These are phyloP conservation scores for Marasmius fiardii DNA, from an alignment of 1,284 basidiomycete species.

Conservation along the genomic window DNA sequence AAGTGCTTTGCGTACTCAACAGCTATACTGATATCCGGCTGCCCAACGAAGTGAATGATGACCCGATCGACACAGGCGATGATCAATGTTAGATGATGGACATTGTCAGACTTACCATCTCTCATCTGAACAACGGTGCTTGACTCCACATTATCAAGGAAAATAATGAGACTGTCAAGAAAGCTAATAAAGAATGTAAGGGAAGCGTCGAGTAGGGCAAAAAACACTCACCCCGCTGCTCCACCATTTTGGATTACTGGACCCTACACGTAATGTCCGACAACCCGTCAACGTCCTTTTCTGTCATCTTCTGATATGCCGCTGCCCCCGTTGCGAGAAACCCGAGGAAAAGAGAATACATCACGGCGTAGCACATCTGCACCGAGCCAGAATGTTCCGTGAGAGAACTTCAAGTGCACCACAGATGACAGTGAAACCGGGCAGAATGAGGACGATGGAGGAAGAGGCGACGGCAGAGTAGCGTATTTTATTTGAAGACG, in stretches of 20 bases:
- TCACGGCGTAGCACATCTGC: constrained; percentile 78
- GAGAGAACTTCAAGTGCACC: constrained; percentile 82
- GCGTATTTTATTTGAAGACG: constrained; percentile 73
- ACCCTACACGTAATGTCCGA: constrained; percentile 58
- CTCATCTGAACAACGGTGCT: constrained; percentile 68
- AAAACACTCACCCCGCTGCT: constrained; percentile 49
- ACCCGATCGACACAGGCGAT: constrained; percentile 80
- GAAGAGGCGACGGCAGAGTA: constrained; percentile 84
- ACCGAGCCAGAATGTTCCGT: constrained; percentile 85
- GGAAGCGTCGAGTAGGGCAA: constrained; percentile 44
- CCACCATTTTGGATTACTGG: constrained; percentile 56
- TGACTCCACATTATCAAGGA: constrained; percentile 78
- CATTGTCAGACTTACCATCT: constrained; percentile 47
- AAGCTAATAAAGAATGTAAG: constrained; percentile 39
- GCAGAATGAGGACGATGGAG: constrained; percentile 86
- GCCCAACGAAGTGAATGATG: constrained; percentile 72
- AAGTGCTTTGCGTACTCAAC: constrained; percentile 43
- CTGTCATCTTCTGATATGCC: constrained; percentile 57
- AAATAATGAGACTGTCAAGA: constrained; percentile 80
- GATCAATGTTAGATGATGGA: constrained; percentile 35
- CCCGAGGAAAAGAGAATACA: constrained; percentile 79
- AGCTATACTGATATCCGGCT: constrained; percentile 73
- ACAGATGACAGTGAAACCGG: constrained; percentile 78
- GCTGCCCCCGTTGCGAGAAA: constrained; percentile 80
- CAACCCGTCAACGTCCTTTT: constrained; percentile 41